Evolutionary conservation across 2,329 filamentous ascomycete species (phyloP).

Genomic region (Delphinella strobiligena): DNA sequence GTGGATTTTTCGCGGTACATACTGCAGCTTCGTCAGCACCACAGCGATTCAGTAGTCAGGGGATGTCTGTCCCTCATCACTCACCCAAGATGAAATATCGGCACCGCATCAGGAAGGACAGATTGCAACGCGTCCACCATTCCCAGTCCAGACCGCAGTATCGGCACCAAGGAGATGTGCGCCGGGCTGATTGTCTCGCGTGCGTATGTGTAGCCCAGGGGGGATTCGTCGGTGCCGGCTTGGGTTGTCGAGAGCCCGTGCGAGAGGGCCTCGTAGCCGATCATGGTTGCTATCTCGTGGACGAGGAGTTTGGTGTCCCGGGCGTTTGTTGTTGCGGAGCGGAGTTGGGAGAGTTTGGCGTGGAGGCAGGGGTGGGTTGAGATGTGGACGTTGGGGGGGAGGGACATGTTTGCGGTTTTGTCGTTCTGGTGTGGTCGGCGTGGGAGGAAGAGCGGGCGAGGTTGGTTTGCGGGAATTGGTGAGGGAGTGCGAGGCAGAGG

Average conservation of each 20-base stretch:
- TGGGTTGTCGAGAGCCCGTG: conserved; percentile 44
- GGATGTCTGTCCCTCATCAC: no score
- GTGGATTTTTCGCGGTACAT: conserved; percentile 85
- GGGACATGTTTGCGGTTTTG: conserved; percentile 11
- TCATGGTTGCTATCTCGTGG: conserved; percentile 73
- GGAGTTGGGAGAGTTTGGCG: conserved; percentile 82
- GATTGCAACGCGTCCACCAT: conserved; percentile 84
- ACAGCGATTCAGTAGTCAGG: no score
- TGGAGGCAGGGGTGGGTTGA: conserved; percentile 75
- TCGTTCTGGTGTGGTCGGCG: no score
- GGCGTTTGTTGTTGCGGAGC: conserved; percentile 56
- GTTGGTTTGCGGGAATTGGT: no score
- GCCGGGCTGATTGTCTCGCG: conserved; percentile 51
- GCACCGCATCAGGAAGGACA: conserved; percentile 66
- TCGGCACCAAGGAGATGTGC: conserved; percentile 72
- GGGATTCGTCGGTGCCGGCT: conserved; percentile 58
- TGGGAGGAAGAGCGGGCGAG: no score
- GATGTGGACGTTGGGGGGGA: conserved; percentile 54
- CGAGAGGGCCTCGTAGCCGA: conserved; percentile 71
- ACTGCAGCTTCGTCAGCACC: no score
- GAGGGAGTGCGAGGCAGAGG: no score
- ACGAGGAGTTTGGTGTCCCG: conserved; percentile 71
- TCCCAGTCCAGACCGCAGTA: conserved; percentile 79
- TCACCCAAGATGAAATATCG: conserved; percentile 90
- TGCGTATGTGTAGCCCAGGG: conserved; percentile 65